These are phyloP conservation scores for Arctium lappa DNA, from an alignment of 129 eudicot genomes.

Conservation along the genomic window DNA sequence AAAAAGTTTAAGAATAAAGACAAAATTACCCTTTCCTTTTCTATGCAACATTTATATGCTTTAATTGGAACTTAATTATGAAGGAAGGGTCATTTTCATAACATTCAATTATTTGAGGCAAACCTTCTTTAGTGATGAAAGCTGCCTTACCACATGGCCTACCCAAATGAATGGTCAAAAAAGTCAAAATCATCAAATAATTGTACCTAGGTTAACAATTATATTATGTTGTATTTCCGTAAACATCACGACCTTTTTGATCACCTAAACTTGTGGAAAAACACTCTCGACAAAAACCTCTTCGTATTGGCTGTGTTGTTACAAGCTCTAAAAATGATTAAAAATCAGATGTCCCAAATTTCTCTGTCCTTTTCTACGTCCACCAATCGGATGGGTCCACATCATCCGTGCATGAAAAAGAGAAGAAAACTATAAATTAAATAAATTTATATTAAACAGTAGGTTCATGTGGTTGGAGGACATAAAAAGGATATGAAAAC, in stretches of 20 bases:
- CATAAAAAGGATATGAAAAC: too few relatives aligned
- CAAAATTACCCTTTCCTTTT: not conserved
- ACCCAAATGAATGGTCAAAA: conserved; percentile 6
- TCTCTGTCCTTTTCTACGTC: too few relatives aligned
- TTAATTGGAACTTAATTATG: conserved; percentile 2
- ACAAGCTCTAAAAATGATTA: too few relatives aligned
- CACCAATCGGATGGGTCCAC: too few relatives aligned
- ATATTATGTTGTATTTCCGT: not conserved
- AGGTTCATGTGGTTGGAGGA: not conserved
- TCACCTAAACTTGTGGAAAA: too few relatives aligned
- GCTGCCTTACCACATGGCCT: conserved; percentile 14
- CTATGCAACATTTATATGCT: conserved; percentile 4
- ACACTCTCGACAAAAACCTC: too few relatives aligned
- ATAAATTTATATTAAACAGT: too few relatives aligned
- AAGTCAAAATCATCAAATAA: not conserved
- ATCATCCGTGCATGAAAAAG: too few relatives aligned
- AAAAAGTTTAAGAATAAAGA: not conserved
- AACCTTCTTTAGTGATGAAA: conserved; percentile 28
- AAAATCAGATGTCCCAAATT: too few relatives aligned
- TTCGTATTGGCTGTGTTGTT: too few relatives aligned
- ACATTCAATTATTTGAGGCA: not conserved
- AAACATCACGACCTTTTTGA: too few relatives aligned
- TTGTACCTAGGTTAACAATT: not conserved
- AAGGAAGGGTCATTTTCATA: conserved; percentile 1
- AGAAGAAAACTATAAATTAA: too few relatives aligned